Base-by-base conservation (phyloP, 2,329 filamentous ascomycete genomes). In the Pezicula neosporulosa region DNA sequence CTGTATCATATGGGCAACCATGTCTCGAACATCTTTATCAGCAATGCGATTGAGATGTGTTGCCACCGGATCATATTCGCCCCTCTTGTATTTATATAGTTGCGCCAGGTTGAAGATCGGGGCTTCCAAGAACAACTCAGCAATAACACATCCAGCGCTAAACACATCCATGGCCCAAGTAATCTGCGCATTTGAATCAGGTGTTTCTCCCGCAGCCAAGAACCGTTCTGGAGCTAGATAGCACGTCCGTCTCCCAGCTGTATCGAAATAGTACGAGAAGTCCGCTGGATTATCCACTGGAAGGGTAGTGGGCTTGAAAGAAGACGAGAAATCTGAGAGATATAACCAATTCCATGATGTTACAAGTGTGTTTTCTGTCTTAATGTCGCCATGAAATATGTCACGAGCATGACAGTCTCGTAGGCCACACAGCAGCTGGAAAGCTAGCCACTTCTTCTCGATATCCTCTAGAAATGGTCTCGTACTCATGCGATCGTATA, bases 301-400 rank as follows among this genome's bases (percentile, higher is more conserved):
- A 3, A 99, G 77, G 68, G 90, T 90, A 5, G 92, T 89, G 10
- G 92, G 94, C 66, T 99, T 99, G 74, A 96, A 97, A 0, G 89
- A 87, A 0, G 93, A 91, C 4, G 93, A 96, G 68, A 97, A 99
- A 69, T 99, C 94, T n/a, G 92, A 87, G 36, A 99, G 79, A 67
- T 97, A 99, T 2, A 99, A 79, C 94, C 95, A 99, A 72, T 97
- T 97, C 94, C 94, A 99, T 6, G 94, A 97, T 0, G 94, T 99
- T 47, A 99, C 93, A 44, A 99, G 76, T 35, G 96, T 84, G 63
- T 99, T 99, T 70, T 99, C 93, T 1, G 93, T 94, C 76, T 99
- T 99, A 75, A 99, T 97, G 66, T 99, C 95, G 52, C 94, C 95
- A 67, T 99, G 94, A 67, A 92, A 97, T 47, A 99, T 79, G 62